Evolutionary conservation across 441 rosid genomes (phyloP), one percentile per base, ranked within the genome.

Genomic region (Arabidopsis hybrid): DNA sequence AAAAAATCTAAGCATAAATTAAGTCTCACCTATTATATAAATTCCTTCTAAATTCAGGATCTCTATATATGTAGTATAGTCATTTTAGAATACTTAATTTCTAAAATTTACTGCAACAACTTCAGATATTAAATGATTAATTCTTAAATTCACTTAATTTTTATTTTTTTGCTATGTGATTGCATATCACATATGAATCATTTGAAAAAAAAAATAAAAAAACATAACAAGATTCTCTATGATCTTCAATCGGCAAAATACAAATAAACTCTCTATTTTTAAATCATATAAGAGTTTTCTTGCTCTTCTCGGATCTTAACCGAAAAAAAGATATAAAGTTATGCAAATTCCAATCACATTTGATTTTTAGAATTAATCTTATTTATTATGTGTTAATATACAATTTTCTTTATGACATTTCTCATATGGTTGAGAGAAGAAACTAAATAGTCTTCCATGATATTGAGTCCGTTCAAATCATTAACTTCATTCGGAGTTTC

Each of bases 401-500:
- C 39, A 36, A 7, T 36, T 58, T 45, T 26, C 57, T 46, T 46
- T 34, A 47, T 3, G 4, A 8, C 0, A 16, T 2, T 11, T 51
- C 7, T 47, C 8, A 26, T n/a, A 7, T 21, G 16, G 29, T 0
- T 21, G 18, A 70, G 66, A 21, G 38, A 13, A n/a, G 49, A 13
- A 21, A 59, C 29, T 8, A 70, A n/a, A 70, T 59, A 17, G 0
- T 26, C 13, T 36, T 70, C 59, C 67, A 70, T 70, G 11, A 59
- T 47, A 8, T 11, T 45, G 12, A 71, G 18, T 60, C n/a, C 14
- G 12, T 11, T 10, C 49, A 59, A 36, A 38, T 70, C 74, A 70
- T 47, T 7, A 35, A 70, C 40, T 47, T 42, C 7, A 6, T n/a
- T 0, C 1, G 66, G 67, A 3, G 21, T 11, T 17, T 13, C 11